These are phyloP conservation scores for Dillenia suffruticosa DNA, from an alignment of 164 flowering plant species.

Conservation along the genomic window DNA sequence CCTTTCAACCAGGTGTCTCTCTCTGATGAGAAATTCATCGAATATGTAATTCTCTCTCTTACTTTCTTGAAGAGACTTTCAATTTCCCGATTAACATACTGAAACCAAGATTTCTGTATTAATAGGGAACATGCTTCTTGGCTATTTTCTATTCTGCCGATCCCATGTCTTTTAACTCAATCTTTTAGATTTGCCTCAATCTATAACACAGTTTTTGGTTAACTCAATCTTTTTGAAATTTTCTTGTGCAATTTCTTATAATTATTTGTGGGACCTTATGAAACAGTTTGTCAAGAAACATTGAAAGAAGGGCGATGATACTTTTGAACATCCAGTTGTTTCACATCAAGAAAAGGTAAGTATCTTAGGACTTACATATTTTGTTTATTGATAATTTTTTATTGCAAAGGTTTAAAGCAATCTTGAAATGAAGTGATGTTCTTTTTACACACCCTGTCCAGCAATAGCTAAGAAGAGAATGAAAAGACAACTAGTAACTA, in stretches of 20 bases:
- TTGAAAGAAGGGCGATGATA: slow-evolving; percentile 84
- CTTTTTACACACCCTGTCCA: neutral
- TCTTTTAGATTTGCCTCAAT: slow-evolving; percentile 1
- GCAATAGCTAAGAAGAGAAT: too few relatives aligned
- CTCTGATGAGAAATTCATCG: too few relatives aligned
- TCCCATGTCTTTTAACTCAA: neutral
- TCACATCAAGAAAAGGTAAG: slow-evolving; percentile 74
- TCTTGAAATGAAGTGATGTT: neutral
- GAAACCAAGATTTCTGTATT: neutral
- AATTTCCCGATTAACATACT: too few relatives aligned
- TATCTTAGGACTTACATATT: too few relatives aligned
- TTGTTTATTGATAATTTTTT: too few relatives aligned
- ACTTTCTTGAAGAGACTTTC: neutral
- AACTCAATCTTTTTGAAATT: slow-evolving; percentile 1
- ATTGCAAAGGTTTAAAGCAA: neutral
- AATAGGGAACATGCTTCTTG: neutral
- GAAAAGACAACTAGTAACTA: too few relatives aligned
- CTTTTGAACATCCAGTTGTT: slow-evolving; percentile 73
- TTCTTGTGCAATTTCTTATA: neutral
- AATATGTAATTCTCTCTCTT: neutral
- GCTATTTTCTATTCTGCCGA: neutral
- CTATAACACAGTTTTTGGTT: neutral
- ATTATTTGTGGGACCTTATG: slow-evolving; percentile 39
- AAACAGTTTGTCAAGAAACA: slow-evolving; percentile 91
- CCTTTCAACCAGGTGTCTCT: slow-evolving; percentile 69